Conservation (phyloP, 768 basidiomycete genomes). For the Tricholoma terreum region DNA sequence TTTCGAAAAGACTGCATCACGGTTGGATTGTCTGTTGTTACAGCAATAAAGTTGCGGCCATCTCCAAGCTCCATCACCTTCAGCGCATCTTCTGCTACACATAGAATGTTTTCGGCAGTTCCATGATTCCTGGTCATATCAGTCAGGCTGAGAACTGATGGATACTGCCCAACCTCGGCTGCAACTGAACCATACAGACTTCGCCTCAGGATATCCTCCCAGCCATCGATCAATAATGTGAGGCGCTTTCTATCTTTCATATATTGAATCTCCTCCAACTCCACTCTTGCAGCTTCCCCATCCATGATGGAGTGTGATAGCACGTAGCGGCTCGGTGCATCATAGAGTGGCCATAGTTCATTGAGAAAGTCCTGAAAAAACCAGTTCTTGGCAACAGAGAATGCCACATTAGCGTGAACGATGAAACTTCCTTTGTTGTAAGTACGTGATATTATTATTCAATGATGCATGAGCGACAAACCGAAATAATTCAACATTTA, state of each 20-base stretch:
- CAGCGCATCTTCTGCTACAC: constrained; percentile 18
- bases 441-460: no score
- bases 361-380: not conserved
- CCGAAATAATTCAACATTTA: no score
- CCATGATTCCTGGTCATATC: constrained; percentile 21
- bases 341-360: not conserved
- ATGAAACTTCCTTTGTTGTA: not conserved
- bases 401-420: not conserved
- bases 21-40: constrained; percentile 30
- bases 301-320: not conserved
- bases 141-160: constrained; percentile 21
- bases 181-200: constrained; percentile 27
- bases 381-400: not conserved
- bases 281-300: not conserved
- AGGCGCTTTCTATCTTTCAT: not conserved
- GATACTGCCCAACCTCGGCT: constrained; percentile 18
- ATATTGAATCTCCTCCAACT: not conserved
- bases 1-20: constrained; percentile 24
- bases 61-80: constrained; percentile 5
- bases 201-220: constrained; percentile 24
- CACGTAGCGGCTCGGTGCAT: not conserved
- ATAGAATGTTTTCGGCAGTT: constrained; percentile 17
- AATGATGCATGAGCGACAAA: no score
- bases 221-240: constrained; percentile 29
- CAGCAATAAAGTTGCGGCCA: constrained; percentile 16